phyloP scores from a whole-genome alignment of 495 filamentous ascomycete genomes.

The Thermochaetoides thermophila region DNA sequence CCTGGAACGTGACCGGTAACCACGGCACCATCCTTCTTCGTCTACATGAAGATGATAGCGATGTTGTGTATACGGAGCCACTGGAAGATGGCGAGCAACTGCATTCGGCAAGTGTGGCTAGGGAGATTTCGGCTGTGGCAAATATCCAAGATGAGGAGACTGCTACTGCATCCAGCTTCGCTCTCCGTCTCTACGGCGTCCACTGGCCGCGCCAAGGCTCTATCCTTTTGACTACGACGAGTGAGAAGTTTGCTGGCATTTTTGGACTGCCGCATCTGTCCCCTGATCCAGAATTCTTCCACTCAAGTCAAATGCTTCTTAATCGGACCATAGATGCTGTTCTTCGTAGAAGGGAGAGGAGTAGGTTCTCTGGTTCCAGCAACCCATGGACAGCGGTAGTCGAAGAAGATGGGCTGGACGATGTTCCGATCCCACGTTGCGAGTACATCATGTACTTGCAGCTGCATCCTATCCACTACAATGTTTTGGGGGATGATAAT shows the following conservation, averaged over 20 bases:
- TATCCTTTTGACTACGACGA: constrained; percentile 71
- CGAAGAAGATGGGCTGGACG: constrained; percentile 40
- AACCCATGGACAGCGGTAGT: constrained; percentile 47
- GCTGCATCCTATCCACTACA: constrained; percentile 46
- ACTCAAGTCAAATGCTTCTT: constrained; percentile 49
- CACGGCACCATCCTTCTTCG: constrained; percentile 39
- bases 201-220: constrained; percentile 66
- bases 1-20: constrained; percentile 51
- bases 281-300: constrained; percentile 49
- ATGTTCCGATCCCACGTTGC: constrained; percentile 56
- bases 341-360: constrained; percentile 45
- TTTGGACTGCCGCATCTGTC: constrained; percentile 78
- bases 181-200: constrained; percentile 62
- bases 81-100: constrained; percentile 4
- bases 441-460: constrained; percentile 83
- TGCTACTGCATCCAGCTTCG: constrained; percentile 55
- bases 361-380: constrained; percentile 28
- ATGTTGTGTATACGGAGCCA: constrained; percentile 23
- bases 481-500: constrained; percentile 14
- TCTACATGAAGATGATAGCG: constrained; percentile 36
- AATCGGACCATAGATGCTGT: constrained; percentile 53
- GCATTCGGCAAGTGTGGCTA: constrained; percentile 19
- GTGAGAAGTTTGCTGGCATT: constrained; percentile 81
- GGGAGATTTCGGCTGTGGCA: constrained; percentile 48
- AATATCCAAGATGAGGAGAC: constrained; percentile 55